A percentile compares a stretch with the other conserved stretches of the same genome.
phyloP scores from a whole-genome alignment of 768 basidiomycete genomes.

The Suillus subalutaceus region DNA sequence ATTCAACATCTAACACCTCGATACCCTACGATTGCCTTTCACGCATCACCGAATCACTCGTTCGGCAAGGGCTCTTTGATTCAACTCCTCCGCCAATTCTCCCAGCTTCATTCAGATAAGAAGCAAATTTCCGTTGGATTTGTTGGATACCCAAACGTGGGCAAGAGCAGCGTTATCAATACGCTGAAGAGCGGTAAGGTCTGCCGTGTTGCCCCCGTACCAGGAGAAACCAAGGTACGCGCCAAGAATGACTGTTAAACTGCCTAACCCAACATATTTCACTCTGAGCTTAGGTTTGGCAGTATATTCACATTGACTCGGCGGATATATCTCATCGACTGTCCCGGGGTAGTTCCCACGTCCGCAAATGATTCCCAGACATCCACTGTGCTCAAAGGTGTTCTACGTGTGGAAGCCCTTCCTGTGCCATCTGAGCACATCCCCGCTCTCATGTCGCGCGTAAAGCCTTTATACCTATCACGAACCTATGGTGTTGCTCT shows the following conservation, averaged over 20 bases:
- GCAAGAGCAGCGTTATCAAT: slow-evolving; percentile 97
- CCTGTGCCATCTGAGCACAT: slow-evolving; percentile 93
- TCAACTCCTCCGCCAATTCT: slow-evolving; percentile 94
- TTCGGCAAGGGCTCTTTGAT: slow-evolving; percentile 99
- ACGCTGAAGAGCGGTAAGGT: slow-evolving; percentile 98
- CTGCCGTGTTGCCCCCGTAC: slow-evolving; percentile 94
- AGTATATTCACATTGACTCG: slow-evolving; percentile 98
- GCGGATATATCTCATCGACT: slow-evolving; percentile 98
- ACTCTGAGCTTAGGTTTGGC: slow-evolving; percentile 71
- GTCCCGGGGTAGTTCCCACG: slow-evolving; percentile 96
- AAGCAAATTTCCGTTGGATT: slow-evolving; percentile 99
- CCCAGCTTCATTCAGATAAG: slow-evolving; percentile 96
- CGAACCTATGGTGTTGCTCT: slow-evolving; percentile 78
- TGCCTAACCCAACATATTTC: slow-evolving; percentile 1
- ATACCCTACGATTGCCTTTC: slow-evolving; percentile 97
- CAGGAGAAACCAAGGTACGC: slow-evolving; percentile 90
- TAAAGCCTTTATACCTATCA: slow-evolving; percentile 91
- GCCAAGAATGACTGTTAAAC: neutral
- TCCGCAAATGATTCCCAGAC: slow-evolving; percentile 91
- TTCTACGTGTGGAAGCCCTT: slow-evolving; percentile 93
- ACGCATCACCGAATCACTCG: slow-evolving; percentile 98
- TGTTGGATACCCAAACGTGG: slow-evolving; percentile 97
- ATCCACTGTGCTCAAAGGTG: slow-evolving; percentile 92
- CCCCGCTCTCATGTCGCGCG: slow-evolving; percentile 81
- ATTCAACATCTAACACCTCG: slow-evolving; percentile 93